Evolutionary conservation across 2,329 filamentous ascomycete genomes (phyloP), one percentile per base, ranked within the genome.

Genomic region (Pyrenophora tritici-repentis): DNA sequence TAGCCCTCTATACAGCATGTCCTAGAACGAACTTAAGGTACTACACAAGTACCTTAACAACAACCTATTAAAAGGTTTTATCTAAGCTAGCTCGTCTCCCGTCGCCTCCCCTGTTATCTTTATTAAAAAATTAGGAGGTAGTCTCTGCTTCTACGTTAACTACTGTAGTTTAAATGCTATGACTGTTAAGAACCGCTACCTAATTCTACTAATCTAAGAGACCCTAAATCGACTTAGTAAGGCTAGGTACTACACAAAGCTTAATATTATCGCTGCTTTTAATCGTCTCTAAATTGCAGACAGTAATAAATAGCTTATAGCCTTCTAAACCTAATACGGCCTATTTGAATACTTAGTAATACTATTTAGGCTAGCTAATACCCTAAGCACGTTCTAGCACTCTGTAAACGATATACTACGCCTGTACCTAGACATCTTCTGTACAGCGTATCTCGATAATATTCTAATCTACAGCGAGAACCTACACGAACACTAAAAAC

Each of bases 221-320:
- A 42, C 31, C 14, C 10, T 34, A 34, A 35, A 13, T 9, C 26
- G 26, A 35, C 6, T 44, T 22, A 29, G 33, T 4, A 16, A 36
- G 16, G 42, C 22, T 7, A 44, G 37, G 6, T 44, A 38, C 10
- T 45, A 45, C 14, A 38, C 12, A 37, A 44, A 44, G 42, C 42
- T 44, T 44, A 22, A 45, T 32, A 45, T 45, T 33, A 39, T 33
- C 16, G 4, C 20, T 31, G 16, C 16, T 4, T 45, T 45, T 32
- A 38, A 45, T 12, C 16, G 33, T 14, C 12, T 45, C 2, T 16
- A 8, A 8, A 45, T 45, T 22, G 14, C 34, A 20, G 22, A 45
- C 10, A 16, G 12, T 32, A 24, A 39, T 6, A 20, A 45, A 22
- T 38, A 33, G 33, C 16, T 45, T 32, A 45, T 13, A 31, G 24